Evolutionary conservation across 106 monocot species (phyloP).

Genomic region (Apostasia shenzhenica): DNA sequence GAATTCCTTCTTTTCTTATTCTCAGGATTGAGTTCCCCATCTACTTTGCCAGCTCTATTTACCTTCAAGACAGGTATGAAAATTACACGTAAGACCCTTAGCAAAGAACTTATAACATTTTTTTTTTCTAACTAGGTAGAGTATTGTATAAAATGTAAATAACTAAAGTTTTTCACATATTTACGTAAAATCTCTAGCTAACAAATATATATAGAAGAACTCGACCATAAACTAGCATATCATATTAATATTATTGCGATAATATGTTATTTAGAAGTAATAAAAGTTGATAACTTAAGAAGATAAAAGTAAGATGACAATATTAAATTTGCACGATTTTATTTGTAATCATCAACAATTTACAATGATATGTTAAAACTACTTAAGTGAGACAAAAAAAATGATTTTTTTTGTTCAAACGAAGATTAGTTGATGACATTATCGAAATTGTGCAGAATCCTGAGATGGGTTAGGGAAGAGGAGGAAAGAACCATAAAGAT

Average conservation of each 20-base stretch:
- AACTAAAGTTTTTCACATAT: too few relatives aligned
- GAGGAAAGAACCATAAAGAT: conserved; percentile 25
- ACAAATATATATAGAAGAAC: too few relatives aligned
- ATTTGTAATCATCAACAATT: neutral
- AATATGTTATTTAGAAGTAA: too few relatives aligned
- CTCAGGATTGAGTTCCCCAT: conserved; percentile 47
- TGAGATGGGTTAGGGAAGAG: conserved; percentile 55
- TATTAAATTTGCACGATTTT: neutral
- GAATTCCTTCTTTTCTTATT: conserved; percentile 40
- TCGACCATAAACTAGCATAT: too few relatives aligned
- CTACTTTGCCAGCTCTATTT: conserved; percentile 46
- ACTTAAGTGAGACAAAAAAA: neutral
- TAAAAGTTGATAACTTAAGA: too few relatives aligned
- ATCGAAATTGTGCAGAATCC: conserved; percentile 22
- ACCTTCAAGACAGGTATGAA: conserved; percentile 46
- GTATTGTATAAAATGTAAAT: too few relatives aligned
- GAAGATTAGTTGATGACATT: neutral
- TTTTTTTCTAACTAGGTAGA: too few relatives aligned
- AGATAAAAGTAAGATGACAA: too few relatives aligned
- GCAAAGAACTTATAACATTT: too few relatives aligned
- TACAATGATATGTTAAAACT: neutral
- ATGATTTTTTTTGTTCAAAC: neutral
- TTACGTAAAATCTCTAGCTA: too few relatives aligned
- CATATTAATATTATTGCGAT: too few relatives aligned
- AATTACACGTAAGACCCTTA: too few relatives aligned